Percentiles rank a stretch among this genome's conserved stretches.
phyloP scores from a whole-genome alignment of 257 asterid species.

The Jaltomata sinuosa region DNA sequence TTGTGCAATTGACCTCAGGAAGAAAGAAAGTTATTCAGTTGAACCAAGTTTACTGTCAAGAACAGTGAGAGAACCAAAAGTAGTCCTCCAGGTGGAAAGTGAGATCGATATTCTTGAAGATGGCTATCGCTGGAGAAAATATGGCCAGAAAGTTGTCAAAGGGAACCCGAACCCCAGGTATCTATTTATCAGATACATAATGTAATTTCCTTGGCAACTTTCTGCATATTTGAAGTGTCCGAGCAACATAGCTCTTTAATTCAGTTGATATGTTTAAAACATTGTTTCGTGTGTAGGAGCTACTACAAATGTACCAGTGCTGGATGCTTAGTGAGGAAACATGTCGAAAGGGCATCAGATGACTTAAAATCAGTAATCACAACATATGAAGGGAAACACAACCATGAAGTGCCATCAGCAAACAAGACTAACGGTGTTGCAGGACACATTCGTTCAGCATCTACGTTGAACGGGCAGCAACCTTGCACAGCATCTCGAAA shows the following conservation, averaged over 20 bases:
- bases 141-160: constrained; percentile 85
- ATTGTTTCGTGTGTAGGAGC: constrained; percentile 32
- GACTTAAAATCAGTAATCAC: constrained; percentile 57
- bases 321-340: constrained; percentile 72
- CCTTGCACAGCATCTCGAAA: background rate
- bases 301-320: constrained; percentile 84
- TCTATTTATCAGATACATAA: background rate
- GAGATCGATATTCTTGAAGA: constrained; percentile 74
- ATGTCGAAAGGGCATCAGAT: constrained; percentile 70
- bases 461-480: background rate
- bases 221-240: background rate
- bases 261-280: background rate
- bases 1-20: constrained; percentile 27
- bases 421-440: constrained; percentile 11
- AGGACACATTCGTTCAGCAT: background rate
- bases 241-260: background rate
- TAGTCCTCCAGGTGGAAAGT: constrained; percentile 58
- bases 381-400: constrained; percentile 83
- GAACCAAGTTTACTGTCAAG: constrained; percentile 38
- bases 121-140: constrained; percentile 86
- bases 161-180: constrained; percentile 94
- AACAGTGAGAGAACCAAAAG: constrained; percentile 59
- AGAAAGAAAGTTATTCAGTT: constrained; percentile 30
- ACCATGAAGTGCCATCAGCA: constrained; percentile 46
- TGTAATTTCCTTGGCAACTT: background rate